phyloP scores from a whole-genome alignment of 2,329 filamentous ascomycete species.

The Penicillium thymicola region DNA sequence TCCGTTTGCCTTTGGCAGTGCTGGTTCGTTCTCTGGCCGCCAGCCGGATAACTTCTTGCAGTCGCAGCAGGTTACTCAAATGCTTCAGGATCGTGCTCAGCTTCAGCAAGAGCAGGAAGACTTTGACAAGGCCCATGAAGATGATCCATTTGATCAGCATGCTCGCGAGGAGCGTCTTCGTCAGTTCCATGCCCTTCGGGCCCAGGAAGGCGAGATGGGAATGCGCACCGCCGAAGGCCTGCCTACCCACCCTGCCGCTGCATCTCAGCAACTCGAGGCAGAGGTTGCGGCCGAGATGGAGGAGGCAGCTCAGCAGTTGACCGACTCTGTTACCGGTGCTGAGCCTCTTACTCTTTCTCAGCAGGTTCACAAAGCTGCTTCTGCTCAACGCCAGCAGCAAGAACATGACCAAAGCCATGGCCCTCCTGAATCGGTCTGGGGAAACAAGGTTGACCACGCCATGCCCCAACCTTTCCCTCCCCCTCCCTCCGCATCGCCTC shows the following conservation, averaged over 20 bases:
- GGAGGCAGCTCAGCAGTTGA: constrained; percentile 26
- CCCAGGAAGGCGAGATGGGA: constrained; percentile 60
- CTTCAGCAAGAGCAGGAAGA: constrained; percentile 61
- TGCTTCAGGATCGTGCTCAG: constrained; percentile 60
- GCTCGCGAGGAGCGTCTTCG: constrained; percentile 66
- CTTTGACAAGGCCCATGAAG: constrained; percentile 45
- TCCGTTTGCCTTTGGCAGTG: constrained; percentile 48
- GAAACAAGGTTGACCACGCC: constrained; percentile 55
- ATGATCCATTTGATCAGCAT: constrained; percentile 49
- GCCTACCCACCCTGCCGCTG: constrained; percentile 40
- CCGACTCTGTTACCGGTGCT: constrained; percentile 23
- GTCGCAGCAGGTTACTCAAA: constrained; percentile 56
- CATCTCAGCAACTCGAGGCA: constrained; percentile 27
- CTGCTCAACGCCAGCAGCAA: constrained; percentile 40
- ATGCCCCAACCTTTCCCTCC: constrained; percentile 69
- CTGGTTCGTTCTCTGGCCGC: constrained; percentile 45
- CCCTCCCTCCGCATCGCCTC: constrained; percentile 71
- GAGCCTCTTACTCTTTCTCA: constrained; percentile 71
- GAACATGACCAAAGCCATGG: constrained; percentile 37
- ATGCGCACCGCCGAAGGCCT: constrained; percentile 40
- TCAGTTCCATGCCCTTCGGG: constrained; percentile 76
- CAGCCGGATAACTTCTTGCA: constrained; percentile 49
- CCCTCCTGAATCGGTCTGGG: constrained; percentile 54
- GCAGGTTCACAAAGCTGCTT: constrained; percentile 72
- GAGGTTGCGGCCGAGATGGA: constrained; percentile 18